Base-by-base conservation (phyloP, 306 rosid genomes). In the Lupinus albus region DNA sequence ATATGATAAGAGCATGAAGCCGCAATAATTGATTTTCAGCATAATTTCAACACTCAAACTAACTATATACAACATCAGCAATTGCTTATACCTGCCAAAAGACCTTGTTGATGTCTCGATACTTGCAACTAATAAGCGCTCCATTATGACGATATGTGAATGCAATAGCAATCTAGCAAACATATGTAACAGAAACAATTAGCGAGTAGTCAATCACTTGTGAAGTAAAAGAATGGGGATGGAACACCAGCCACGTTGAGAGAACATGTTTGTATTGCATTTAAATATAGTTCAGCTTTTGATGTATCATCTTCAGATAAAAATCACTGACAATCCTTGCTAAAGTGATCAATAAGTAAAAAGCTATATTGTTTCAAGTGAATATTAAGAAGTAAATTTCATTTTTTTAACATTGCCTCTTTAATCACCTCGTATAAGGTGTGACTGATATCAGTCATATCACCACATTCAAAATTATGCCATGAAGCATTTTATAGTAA, bases 31-130 rank as follows among this genome's bases (percentile, higher is more conserved):
- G 47, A 32, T 15, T 61, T 8, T 33, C 2, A 63, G 11, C 42
- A 63, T 56, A 74, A 78, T 17, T 48, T 45, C 18, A 25, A 11
- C 47, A 60, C 67, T 53, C 32, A 28, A 57, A 41, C 42, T 63
- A 62, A 44, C 57, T 44, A 71, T 17, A 18, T 18, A 67, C 56
- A 60, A 65, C 5, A 74, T 53, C 54, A 70, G 36, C 57, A 60
- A 28, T 46, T 38, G 76, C 54, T 58, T 58, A 21, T 72, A 93
- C 99, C 99, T 90, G 96, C 97, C 99, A 90, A 88, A 90, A 93
- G 39, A 48, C 69, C 84, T 90, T 93, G 83, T 80, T 67, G 74
- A 79, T 68, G 71, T 93, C 94, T 51, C 99, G 89, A 69, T 90
- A 93, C 83, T 93, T 93, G 96, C 99, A 93, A 82, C 94, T 84